These are phyloP conservation scores for Aspergillus fructus DNA, from an alignment of 2,329 filamentous ascomycete species.

Conservation along the genomic window DNA sequence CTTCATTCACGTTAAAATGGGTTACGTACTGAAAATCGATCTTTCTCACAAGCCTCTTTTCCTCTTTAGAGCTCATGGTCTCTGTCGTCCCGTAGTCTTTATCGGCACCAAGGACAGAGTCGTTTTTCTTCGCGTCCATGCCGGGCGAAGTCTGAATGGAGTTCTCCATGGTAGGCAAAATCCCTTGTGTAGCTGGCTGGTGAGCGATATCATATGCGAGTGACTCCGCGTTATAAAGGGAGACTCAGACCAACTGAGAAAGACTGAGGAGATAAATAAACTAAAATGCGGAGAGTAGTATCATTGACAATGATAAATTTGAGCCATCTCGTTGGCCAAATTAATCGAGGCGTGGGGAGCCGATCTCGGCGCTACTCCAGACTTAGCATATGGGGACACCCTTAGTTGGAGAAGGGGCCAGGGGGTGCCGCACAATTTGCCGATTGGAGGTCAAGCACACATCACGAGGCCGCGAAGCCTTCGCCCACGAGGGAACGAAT, in stretches of 20 bases:
- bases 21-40: slow-evolving; percentile 14
- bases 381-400: too few species aligned
- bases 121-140: background rate
- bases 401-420: too few species aligned
- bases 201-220: background rate
- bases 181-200: background rate
- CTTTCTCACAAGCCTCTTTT: slow-evolving; percentile 16
- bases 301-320: background rate
- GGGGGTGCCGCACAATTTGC: too few species aligned
- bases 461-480: background rate
- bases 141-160: background rate
- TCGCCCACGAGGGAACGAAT: background rate
- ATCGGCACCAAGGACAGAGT: background rate
- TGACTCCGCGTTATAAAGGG: background rate
- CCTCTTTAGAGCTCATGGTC: slow-evolving; percentile 7
- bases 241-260: too few species aligned
- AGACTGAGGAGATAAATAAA: background rate
- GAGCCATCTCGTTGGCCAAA: background rate
- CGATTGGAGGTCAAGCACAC: background rate
- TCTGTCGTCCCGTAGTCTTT: slow-evolving; percentile 7
- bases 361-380: background rate
- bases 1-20: background rate
- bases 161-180: background rate
- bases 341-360: slow-evolving; percentile 8
- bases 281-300: background rate